Conservation (phyloP, 495 filamentous ascomycete genomes). For the Aspergillus wentii region DNA sequence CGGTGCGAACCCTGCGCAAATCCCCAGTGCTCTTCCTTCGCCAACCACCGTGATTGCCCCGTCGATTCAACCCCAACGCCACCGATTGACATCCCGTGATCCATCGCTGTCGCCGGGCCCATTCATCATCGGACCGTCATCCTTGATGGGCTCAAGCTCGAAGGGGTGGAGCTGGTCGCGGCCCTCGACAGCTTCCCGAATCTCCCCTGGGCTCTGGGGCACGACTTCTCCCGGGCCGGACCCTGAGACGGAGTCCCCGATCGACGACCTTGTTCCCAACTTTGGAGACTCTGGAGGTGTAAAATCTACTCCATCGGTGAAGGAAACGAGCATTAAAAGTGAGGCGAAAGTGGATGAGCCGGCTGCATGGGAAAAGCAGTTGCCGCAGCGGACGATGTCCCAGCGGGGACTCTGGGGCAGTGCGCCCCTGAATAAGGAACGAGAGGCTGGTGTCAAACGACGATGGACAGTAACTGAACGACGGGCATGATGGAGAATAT, state of each 20-base stretch:
- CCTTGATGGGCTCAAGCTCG: constrained; percentile 13
- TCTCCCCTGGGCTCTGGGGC: constrained; percentile 30
- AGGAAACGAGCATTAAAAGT: background rate
- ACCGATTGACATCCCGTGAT: constrained; percentile 29
- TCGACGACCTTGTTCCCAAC: constrained; percentile 32
- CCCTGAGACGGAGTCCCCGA: constrained; percentile 11
- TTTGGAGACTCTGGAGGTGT: constrained; percentile 22
- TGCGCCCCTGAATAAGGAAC: constrained; percentile 27
- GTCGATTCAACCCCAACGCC: constrained; percentile 16
- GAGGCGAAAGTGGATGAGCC: constrained; percentile 1
- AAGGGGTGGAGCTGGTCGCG: constrained; percentile 24
- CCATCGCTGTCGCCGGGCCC: constrained; percentile 20
- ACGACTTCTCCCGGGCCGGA: constrained; percentile 18
- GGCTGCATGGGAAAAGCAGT: constrained; percentile 18
- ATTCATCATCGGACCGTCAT: constrained; percentile 18
- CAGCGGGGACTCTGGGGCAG: constrained; percentile 43
- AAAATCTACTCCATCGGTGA: constrained; percentile 10
- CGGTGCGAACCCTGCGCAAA: constrained; percentile 31
- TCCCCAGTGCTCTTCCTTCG: constrained; percentile 21
- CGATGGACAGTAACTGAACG: constrained; percentile 44
- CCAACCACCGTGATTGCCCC: constrained; percentile 18
- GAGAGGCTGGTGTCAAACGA: constrained; percentile 25
- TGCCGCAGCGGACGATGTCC: constrained; percentile 29
- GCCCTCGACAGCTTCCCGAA: constrained; percentile 17
- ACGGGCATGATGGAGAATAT: constrained; percentile 22